These are phyloP conservation scores for Grigorovia transvaalensis DNA, from an alignment of 805 yeast genomes.

Conservation along the genomic window DNA sequence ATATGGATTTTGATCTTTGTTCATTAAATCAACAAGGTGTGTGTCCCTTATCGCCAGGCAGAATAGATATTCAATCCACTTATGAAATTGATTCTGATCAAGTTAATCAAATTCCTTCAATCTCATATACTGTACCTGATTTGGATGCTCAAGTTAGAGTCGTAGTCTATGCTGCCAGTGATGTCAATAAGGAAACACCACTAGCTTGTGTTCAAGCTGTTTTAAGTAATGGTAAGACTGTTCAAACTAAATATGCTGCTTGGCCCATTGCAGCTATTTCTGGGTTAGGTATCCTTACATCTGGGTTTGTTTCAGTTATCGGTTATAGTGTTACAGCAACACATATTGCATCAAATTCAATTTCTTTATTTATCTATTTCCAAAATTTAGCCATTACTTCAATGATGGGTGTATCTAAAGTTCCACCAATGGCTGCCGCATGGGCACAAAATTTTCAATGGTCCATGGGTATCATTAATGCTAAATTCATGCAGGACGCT, in stretches of 20 bases:
- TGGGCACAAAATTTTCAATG: constrained; percentile 97
- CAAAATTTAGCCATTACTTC: constrained; percentile 86
- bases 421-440: constrained; percentile 95
- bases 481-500: constrained; percentile 66
- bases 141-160: constrained; percentile 86
- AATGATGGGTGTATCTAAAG: constrained; percentile 87
- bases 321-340: constrained; percentile 93
- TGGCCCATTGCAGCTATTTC: constrained; percentile 95
- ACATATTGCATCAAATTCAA: constrained; percentile 93
- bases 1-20: constrained; percentile 54
- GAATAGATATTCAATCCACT: constrained; percentile 56
- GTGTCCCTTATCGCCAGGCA: constrained; percentile 85
- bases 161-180: constrained; percentile 42
- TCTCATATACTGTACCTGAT: constrained; percentile 89
- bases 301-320: constrained; percentile 75
- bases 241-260: constrained; percentile 80
- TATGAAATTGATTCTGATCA: constrained; percentile 35
- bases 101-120: constrained; percentile 53
- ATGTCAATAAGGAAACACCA: constrained; percentile 33
- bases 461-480: constrained; percentile 85
- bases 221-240: constrained; percentile 82
- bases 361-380: constrained; percentile 86
- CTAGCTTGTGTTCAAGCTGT: constrained; percentile 90
- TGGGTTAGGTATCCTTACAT: constrained; percentile 76
- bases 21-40: constrained; percentile 41